Conservation (phyloP, 805 yeast species). For the Priceomyces fermenticarens region DNA sequence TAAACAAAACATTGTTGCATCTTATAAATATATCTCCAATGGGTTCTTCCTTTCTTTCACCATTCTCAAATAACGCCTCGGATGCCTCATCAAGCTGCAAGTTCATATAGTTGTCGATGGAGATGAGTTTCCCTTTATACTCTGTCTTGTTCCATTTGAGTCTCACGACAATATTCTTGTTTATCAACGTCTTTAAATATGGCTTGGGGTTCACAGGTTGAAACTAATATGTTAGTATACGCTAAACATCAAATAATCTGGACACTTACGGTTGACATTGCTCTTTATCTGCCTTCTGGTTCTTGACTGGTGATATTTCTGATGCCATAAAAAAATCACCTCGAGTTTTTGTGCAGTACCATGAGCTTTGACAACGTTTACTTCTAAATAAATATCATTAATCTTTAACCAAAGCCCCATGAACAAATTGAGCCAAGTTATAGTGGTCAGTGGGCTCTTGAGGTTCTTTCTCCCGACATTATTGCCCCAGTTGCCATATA, state of each 20-base stretch:
- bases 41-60: conserved; percentile 26
- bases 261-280: conserved; percentile 12
- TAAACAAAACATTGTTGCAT: conserved; percentile 86
- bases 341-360: too few species aligned
- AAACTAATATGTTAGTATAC: conserved; percentile 23
- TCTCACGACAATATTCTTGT: conserved; percentile 67
- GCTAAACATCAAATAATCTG: not conserved
- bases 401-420: conserved; percentile 7
- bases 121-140: conserved; percentile 71
- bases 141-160: conserved; percentile 90
- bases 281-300: not conserved
- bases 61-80: conserved; percentile 47
- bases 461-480: conserved; percentile 34
- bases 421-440: conserved; percentile 21
- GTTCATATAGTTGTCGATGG: conserved; percentile 93
- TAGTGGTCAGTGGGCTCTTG: conserved; percentile 26
- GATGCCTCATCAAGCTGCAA: conserved; percentile 60
- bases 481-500: conserved; percentile 26
- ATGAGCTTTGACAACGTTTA: too few species aligned
- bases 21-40: conserved; percentile 82
- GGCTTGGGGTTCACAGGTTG: conserved; percentile 87
- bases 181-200: conserved; percentile 74
- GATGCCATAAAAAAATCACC: not conserved
- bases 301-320: not conserved
- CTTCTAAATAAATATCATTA: not conserved